These are phyloP conservation scores for Solanum chiquidenum DNA, from an alignment of 257 asterid genomes.

Conservation along the genomic window DNA sequence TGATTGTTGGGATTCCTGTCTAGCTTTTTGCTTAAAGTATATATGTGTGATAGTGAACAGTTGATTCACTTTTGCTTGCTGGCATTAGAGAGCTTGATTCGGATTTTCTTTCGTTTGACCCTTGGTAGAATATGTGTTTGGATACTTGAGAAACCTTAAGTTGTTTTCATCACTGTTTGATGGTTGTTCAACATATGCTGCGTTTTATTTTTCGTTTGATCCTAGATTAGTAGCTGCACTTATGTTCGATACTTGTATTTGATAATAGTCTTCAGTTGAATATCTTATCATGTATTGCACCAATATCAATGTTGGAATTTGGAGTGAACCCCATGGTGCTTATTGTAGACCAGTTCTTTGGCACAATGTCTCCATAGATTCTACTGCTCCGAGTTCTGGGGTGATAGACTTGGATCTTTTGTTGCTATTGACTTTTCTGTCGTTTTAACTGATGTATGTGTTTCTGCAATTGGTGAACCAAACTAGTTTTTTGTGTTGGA, in stretches of 20 bases:
- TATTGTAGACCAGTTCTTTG: background rate
- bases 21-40: background rate
- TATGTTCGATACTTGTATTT: too few species aligned
- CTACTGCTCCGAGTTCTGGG: background rate
- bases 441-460: background rate
- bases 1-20: background rate
- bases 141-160: background rate
- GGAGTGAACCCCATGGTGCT: background rate
- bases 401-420: background rate
- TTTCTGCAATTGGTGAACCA: background rate
- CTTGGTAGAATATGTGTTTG: background rate
- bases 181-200: background rate
- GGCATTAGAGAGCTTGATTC: background rate
- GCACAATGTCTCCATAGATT: background rate
- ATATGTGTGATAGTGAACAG: background rate
- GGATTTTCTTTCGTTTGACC: background rate
- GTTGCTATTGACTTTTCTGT: background rate
- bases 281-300: background rate
- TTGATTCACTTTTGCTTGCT: background rate
- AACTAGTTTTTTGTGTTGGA: background rate
- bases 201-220: too few species aligned
- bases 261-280: too few species aligned
- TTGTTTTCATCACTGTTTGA: background rate
- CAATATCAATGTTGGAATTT: background rate
- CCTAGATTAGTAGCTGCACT: background rate